These are phyloP conservation scores for Eutrema yunnanense DNA, from an alignment of 345 rosid species.

Conservation along the genomic window DNA sequence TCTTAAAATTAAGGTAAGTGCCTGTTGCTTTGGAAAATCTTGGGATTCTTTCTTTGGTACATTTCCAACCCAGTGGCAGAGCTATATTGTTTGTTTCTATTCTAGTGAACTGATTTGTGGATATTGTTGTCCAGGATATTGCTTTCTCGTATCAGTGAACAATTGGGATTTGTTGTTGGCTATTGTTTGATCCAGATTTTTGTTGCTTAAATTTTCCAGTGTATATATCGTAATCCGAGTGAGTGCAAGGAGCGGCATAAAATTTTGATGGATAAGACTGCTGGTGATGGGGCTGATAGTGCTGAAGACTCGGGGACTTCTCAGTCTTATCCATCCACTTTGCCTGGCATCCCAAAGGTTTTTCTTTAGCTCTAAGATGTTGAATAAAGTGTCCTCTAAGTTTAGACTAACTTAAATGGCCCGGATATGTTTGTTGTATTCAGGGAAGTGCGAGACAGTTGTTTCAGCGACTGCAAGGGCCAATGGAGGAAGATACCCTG, in stretches of 20 bases:
- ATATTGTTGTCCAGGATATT: background rate
- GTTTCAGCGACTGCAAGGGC: conserved; percentile 95
- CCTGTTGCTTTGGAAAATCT: conserved; percentile 1
- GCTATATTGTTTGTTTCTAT: conserved; percentile 9
- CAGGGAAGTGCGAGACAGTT: conserved; percentile 99
- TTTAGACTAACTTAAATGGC: conserved; percentile 15
- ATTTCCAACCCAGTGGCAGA: background rate
- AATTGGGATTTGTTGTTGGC: background rate
- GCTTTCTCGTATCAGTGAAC: conserved; percentile 3
- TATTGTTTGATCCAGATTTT: background rate
- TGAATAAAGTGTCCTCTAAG: conserved; percentile 22
- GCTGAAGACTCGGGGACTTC: conserved; percentile 99
- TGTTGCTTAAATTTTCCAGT: conserved; percentile 37
- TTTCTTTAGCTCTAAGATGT: background rate
- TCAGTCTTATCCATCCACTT: conserved; percentile 96
- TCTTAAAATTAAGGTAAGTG: conserved; percentile 78
- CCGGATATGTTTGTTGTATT: conserved; percentile 24
- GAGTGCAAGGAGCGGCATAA: conserved; percentile 99
- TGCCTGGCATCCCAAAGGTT: conserved; percentile 99
- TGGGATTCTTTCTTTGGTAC: background rate
- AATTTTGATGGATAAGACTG: conserved; percentile 72
- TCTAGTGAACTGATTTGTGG: background rate
- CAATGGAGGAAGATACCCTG: conserved; percentile 90
- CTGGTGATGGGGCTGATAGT: conserved; percentile 97
- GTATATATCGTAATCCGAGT: conserved; percentile 76